Conservation (phyloP, 441 rosid species). For the Pelargonium fulgidum region DNA sequence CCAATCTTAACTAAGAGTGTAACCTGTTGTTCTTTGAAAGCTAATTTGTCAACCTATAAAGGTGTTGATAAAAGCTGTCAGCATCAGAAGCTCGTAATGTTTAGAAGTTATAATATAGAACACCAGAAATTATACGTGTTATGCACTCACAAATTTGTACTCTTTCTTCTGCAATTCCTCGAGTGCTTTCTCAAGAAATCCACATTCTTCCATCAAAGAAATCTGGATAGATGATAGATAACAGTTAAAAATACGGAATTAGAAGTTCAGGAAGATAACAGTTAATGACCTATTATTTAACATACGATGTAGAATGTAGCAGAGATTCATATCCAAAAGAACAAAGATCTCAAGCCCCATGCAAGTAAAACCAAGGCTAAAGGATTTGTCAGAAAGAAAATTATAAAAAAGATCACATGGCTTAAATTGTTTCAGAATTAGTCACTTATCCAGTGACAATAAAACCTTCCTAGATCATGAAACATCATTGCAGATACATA, state of each 20-base stretch:
- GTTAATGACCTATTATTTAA: neutral
- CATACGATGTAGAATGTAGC: neutral
- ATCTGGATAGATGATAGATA: conserved; percentile 36
- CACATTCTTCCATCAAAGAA: conserved; percentile 82
- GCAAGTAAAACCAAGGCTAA: neutral
- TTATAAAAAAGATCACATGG: too few relatives aligned
- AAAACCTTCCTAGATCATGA: too few relatives aligned
- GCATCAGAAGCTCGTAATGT: conserved; percentile 15
- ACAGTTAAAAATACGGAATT: conserved; percentile 3
- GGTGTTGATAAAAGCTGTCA: conserved; percentile 20
- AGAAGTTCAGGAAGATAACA: neutral
- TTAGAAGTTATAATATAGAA: neutral
- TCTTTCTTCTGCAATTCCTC: conserved; percentile 71
- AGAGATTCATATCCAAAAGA: neutral
- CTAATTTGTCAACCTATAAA: conserved; percentile 75
- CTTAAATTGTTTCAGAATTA: too few relatives aligned
- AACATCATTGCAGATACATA: too few relatives aligned
- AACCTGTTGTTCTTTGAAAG: conserved; percentile 82
- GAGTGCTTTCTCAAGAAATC: conserved; percentile 59
- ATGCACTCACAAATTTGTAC: conserved; percentile 61
- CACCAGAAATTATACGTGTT: neutral
- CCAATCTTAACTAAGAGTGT: conserved; percentile 73
- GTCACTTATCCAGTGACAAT: too few relatives aligned
- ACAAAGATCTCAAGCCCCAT: neutral
- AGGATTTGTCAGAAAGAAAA: neutral